A percentile compares a stretch with the other conserved stretches of the same genome.
Conservation (phyloP, 2,329 filamentous ascomycete genomes). For the Colletotrichum australisinense region DNA sequence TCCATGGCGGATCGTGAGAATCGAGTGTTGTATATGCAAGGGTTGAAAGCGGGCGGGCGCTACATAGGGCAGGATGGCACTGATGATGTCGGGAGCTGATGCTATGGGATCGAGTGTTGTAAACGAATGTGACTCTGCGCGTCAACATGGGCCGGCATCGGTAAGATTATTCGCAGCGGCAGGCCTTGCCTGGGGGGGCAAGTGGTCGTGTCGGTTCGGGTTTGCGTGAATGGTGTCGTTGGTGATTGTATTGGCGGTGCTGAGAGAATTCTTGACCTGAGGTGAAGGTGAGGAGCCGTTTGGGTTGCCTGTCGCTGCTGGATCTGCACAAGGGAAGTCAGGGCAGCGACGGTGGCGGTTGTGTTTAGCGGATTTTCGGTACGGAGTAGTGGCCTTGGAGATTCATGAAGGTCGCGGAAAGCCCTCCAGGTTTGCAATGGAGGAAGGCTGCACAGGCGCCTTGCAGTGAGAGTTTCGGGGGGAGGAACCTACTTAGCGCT, state of each 20-base stretch:
- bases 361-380: conserved; percentile 10
- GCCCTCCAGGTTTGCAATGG: background rate
- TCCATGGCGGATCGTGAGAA: conserved; percentile 64
- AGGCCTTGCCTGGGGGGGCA: conserved; percentile 24
- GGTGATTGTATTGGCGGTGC: conserved; percentile 11
- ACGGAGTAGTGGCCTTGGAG: background rate
- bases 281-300: conserved; percentile 19
- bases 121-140: conserved; percentile 47
- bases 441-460: background rate
- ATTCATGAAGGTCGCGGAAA: background rate
- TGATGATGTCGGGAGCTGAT: conserved; percentile 43
- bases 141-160: conserved; percentile 53
- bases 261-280: conserved; percentile 12
- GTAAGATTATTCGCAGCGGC: conserved; percentile 40
- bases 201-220: conserved; percentile 1
- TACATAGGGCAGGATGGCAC: conserved; percentile 57
- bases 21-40: conserved; percentile 44
- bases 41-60: conserved; percentile 45
- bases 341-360: conserved; percentile 5
- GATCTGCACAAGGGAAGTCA: conserved; percentile 10
- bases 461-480: background rate
- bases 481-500: background rate
- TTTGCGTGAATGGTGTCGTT: background rate
- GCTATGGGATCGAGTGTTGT: conserved; percentile 55
- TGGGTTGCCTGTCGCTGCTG: conserved; percentile 2